A percentile compares a stretch with the other conserved stretches of the same genome.
phyloP scores from a whole-genome alignment of 2,329 filamentous ascomycete species.

The Alternaria novae-zelandiae region DNA sequence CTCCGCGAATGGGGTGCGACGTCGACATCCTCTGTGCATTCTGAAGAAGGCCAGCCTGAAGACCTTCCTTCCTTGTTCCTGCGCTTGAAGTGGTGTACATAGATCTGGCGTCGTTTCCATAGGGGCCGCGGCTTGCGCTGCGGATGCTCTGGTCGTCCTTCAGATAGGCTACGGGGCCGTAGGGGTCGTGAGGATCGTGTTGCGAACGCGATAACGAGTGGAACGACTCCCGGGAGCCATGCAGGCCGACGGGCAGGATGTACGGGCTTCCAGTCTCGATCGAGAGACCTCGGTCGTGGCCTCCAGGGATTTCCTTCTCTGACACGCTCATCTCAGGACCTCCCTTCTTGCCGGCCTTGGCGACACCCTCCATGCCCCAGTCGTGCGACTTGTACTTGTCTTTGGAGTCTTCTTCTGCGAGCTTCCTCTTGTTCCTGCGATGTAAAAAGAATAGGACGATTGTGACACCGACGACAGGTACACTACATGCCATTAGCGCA shows the following conservation, averaged over 20 bases:
- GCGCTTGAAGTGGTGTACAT: conserved; percentile 60
- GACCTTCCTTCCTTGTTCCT: conserved; percentile 54
- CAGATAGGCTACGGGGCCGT: conserved; percentile 70
- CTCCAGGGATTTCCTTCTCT: conserved; percentile 48
- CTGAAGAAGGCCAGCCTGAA: conserved; percentile 58
- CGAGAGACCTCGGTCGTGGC: conserved; percentile 60
- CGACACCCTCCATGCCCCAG: conserved; percentile 75
- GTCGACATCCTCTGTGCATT: conserved; percentile 66
- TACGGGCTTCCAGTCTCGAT: conserved; percentile 80
- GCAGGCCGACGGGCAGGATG: conserved; percentile 82
- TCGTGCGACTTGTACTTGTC: conserved; percentile 92
- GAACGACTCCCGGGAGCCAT: conserved; percentile 83
- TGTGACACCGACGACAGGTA: conserved; percentile 74
- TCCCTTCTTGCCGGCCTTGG: conserved; percentile 41
- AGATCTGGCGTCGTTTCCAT: conserved; percentile 53
- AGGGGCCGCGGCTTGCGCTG: conserved; percentile 30
- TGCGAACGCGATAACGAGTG: conserved; percentile 82
- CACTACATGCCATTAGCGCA: conserved; percentile 59
- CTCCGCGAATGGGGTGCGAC: conserved; percentile 55
- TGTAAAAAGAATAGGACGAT: conserved; percentile 78
- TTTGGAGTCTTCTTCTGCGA: conserved; percentile 77
- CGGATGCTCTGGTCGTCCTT: conserved; percentile 50
- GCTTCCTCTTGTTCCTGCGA: conserved; percentile 74
- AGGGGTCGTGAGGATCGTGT: conserved; percentile 80
- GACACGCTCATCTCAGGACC: conserved; percentile 66